These are phyloP conservation scores for Gamarada debralockiae DNA, from an alignment of 495 filamentous ascomycete species.

Conservation along the genomic window DNA sequence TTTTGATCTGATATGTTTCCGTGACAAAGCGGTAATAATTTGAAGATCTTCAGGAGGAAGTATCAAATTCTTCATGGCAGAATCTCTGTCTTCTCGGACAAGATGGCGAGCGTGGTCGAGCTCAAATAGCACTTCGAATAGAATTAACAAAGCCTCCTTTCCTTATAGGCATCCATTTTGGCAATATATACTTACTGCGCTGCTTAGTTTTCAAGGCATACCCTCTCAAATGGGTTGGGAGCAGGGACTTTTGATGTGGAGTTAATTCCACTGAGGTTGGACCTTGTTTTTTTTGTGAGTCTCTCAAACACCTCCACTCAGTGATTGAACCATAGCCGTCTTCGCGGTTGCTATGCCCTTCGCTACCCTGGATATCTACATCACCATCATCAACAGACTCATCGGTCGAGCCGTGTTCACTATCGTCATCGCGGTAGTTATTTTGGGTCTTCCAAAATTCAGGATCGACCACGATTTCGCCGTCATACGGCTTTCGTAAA, in stretches of 20 bases:
- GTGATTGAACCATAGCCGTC: no score
- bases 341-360: no score
- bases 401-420: neutral
- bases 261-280: neutral
- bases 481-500: neutral
- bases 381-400: no score
- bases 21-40: neutral
- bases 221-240: neutral
- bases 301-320: neutral
- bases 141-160: neutral
- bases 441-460: neutral
- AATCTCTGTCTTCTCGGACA: neutral
- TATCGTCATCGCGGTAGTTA: neutral
- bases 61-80: neutral
- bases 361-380: no score
- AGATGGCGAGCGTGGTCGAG: neutral
- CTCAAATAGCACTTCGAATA: neutral
- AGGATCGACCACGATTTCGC: neutral
- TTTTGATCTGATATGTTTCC: neutral
- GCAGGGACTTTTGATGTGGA: neutral
- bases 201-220: neutral
- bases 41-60: neutral
- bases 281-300: neutral
- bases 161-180: neutral
- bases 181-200: neutral